Base-by-base conservation (phyloP, 768 basidiomycete species). In the Steccherinum ochraceum region DNA sequence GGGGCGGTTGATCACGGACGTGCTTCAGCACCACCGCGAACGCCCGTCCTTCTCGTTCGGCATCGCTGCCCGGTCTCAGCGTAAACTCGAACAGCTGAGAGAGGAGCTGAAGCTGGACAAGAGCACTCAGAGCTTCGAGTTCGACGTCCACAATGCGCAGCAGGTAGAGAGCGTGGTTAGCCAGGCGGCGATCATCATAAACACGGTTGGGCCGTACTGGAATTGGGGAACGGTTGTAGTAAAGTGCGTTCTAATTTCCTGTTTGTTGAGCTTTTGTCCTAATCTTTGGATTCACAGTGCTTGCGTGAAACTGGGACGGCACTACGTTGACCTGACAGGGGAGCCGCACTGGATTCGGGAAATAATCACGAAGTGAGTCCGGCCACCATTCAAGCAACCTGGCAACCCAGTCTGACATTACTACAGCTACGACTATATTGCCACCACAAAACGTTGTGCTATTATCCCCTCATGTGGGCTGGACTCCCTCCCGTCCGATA, bases 301-400 rank as follows among this genome's bases (percentile, higher is more conserved):
- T 3, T 95, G 93, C 55, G 86, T 84, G 3, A 70, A 69, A 27
- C 70, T 85, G 52, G 84, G 87, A 4, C 77, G 80, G 5, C 90
- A 94, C 66, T 95, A 95, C 63, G 81, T 92, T 23, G 94, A 97
- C 66, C 70, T 93, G 26, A 81, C 86, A 1, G 86, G 87, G 5
- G 92, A 94, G 64, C 67, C 75, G 0, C 68, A 72, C 2, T 93
- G 84, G 81, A 75, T 86, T 43, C 69, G 68, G 53, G 68, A 80
- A 12, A 83, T 90, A 46, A 80, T 89, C 44, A 26, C 67, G 24
- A 62, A 76, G 85, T 81, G 56, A 59, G 81, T 69, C 19, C n/a
- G n/a, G n/a, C n/a, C n/a, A n/a, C n/a, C n/a, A n/a, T 39, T 39
- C n/a, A 39, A 11, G 35, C 11, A n/a, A n/a, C 35, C n/a, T 11